These are phyloP conservation scores for Backusella luteola DNA, from an alignment of 192 early-diverging fungal species.

Conservation along the genomic window DNA sequence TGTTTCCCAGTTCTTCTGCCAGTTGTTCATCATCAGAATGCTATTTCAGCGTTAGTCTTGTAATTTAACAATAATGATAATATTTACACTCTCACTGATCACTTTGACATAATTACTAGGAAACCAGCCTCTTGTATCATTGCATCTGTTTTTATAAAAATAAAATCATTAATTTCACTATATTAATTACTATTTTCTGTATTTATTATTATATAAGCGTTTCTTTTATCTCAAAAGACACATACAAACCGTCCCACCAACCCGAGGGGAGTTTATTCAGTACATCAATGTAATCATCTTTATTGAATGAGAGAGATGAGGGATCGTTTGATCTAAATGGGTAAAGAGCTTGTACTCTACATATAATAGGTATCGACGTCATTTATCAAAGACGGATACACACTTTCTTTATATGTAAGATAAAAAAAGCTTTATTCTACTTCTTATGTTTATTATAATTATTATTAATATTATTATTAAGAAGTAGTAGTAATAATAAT, in stretches of 20 bases:
- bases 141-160: slow-evolving; percentile 36
- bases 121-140: slow-evolving; percentile 82
- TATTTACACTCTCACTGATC: slow-evolving; percentile 19
- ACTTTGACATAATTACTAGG: slow-evolving; percentile 81
- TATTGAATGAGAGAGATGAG: slow-evolving; percentile 78
- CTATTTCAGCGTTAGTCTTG: background rate
- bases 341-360: slow-evolving; percentile 72
- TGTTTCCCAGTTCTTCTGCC: background rate
- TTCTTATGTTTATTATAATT: background rate
- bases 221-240: background rate
- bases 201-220: background rate
- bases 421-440: background rate
- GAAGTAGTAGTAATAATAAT: background rate
- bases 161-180: background rate
- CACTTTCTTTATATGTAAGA: background rate
- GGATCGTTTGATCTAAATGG: slow-evolving; percentile 81
- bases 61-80: background rate
- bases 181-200: background rate
- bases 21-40: background rate
- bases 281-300: slow-evolving; percentile 89
- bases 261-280: slow-evolving; percentile 86
- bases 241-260: slow-evolving; percentile 94
- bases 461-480: background rate
- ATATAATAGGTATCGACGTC: slow-evolving; percentile 21
- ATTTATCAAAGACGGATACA: background rate